Evolutionary conservation across 805 yeast genomes (phyloP).

Genomic region (Clavispora fructus): DNA sequence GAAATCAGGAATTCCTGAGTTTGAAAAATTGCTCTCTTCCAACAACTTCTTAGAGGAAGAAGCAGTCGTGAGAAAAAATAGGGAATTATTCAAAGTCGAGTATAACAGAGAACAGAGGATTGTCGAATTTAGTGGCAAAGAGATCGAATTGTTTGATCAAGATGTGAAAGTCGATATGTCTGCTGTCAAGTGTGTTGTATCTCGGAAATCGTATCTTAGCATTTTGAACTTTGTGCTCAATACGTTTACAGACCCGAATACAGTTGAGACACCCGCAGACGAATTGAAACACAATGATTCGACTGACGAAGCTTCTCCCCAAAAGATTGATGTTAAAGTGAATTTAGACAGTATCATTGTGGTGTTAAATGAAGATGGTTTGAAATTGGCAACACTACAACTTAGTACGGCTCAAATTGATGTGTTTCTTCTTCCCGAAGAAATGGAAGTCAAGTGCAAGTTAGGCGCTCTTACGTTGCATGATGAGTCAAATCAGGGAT

Average conservation of each 20-base stretch:
- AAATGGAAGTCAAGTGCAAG: conserved; percentile 63
- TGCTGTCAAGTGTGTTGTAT: conserved; percentile 66
- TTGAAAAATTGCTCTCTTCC: conserved; percentile 67
- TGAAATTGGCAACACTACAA: conserved; percentile 72
- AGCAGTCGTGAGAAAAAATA: conserved; percentile 25
- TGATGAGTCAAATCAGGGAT: conserved; percentile 69
- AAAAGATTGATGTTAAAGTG: conserved; percentile 64
- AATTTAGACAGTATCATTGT: conserved; percentile 68
- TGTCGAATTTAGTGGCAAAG: conserved; percentile 47
- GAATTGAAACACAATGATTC: conserved; percentile 62
- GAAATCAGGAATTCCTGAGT: conserved; percentile 53
- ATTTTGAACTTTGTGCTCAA: conserved; percentile 75
- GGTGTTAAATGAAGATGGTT: conserved; percentile 77
- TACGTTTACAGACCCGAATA: conserved; percentile 82
- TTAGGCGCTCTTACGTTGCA: conserved; percentile 74
- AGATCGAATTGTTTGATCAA: conserved; percentile 72
- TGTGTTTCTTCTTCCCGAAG: conserved; percentile 67
- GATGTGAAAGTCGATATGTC: conserved; percentile 68
- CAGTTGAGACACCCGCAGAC: conserved; percentile 63
- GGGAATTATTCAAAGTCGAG: conserved; percentile 51
- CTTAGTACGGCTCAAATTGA: conserved; percentile 68
- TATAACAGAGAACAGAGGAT: conserved; percentile 57
- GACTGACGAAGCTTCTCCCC: conserved; percentile 59
- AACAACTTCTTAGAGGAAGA: conserved; percentile 35
- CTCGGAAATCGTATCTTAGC: conserved; percentile 74